Conservation (phyloP, 352 stramenopile species). For the Phytopythium litorale region DNA sequence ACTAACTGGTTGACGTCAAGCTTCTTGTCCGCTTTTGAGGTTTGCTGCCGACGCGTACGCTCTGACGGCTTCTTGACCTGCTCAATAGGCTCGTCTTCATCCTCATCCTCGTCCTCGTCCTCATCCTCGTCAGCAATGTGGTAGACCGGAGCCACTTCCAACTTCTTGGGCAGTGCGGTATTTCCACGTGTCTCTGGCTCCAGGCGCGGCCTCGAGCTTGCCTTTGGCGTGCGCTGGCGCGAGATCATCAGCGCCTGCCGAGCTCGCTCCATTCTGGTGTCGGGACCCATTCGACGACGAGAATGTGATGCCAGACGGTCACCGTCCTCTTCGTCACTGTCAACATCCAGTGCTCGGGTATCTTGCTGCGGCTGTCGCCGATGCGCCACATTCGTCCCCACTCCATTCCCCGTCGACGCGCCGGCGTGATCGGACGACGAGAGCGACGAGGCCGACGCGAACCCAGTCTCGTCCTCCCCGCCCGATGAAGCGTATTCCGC, state of each 20-base stretch:
- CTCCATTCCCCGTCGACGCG: background rate
- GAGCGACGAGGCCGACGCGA: conserved; percentile 1
- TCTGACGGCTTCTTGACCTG: background rate
- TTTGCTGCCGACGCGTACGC: background rate
- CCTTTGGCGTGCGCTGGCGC: background rate
- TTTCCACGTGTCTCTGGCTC: background rate
- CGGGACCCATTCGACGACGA: conserved; percentile 5
- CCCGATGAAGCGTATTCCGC: background rate
- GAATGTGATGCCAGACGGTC: background rate
- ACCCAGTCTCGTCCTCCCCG: background rate
- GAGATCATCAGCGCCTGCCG: background rate
- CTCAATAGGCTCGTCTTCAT: background rate
- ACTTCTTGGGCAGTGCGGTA: background rate
- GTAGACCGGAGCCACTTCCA: conserved; percentile 2
- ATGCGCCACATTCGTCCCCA: background rate
- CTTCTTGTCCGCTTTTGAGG: background rate
- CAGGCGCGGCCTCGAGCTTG: background rate
- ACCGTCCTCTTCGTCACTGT: background rate
- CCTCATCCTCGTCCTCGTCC: conserved; percentile 8
- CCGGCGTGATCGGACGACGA: background rate
- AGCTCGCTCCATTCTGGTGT: conserved; percentile 6
- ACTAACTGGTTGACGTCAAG: background rate
- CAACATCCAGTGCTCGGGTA: too few species aligned
- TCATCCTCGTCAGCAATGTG: conserved; percentile 4
- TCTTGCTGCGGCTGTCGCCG: background rate